Evolutionary conservation across 2,329 filamentous ascomycete species (phyloP), one percentile per base, ranked within the genome.

Genomic region (Phaeoacremonium minimum): DNA sequence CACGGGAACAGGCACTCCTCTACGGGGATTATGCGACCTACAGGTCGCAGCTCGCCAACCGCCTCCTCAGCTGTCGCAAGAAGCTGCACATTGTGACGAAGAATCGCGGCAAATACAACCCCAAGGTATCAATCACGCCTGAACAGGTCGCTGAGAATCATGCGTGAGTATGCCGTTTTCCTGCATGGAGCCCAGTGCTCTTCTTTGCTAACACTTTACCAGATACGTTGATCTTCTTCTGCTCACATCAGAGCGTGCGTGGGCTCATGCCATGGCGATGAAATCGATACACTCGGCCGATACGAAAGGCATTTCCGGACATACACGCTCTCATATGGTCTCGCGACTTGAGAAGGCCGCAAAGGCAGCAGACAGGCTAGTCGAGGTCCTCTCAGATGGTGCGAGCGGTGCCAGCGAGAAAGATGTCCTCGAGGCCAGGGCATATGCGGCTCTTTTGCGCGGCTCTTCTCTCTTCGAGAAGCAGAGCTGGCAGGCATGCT

Each of bases 191-290:
- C 9, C n/a, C 22, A 9, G 9, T 2, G 22, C 22, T 18, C 13
- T 13, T 22, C 19, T 17, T 32, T 38, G 33, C 26, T 16, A 18
- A 37, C 30, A 30, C 18, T 37, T 32, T 40, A 47, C 41, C 13
- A 94, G 87, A 61, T 87, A 82, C 63, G 77, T 83, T 33, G 74
- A 85, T 47, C 71, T 96, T n/a, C 71, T 91, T 19, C 73, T 98
- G 38, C 79, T 96, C 53, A 86, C 81, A 28, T 82, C 90, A 42
- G 93, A 98, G 67, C 79, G 93, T 46, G 87, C 90, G 35, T 97
- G 89, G 87, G 91, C 93, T 26, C 84, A 95, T 60, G 91, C 90
- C 40, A 94, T 97, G 89, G 81, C 85, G 56, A 88, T 96, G 75
- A 96, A 95, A 63, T 77, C 87, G 4, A 70, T 79, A 15, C 87